Percentiles rank a stretch among this genome's conserved stretches.
These are phyloP conservation scores for Diddensiella santjacobensis DNA, from an alignment of 805 yeast genomes.

Conservation along the genomic window DNA sequence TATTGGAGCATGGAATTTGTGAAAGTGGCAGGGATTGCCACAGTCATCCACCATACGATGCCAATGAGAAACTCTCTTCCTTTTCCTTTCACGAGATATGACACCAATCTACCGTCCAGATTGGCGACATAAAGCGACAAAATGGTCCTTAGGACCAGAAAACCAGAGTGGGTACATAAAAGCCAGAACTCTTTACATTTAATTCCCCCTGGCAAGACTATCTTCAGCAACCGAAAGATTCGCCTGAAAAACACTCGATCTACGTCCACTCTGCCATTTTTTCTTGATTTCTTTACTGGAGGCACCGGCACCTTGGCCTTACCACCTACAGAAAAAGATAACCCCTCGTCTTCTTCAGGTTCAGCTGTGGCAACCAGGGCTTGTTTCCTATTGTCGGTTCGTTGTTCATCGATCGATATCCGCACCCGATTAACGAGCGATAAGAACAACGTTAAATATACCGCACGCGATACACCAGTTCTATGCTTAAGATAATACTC, in stretches of 20 bases:
- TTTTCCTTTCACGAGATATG: slow-evolving; percentile 68
- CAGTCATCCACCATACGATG: slow-evolving; percentile 69
- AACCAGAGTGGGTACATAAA: slow-evolving; percentile 50
- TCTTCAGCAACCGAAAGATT: slow-evolving; percentile 29
- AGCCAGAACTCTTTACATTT: slow-evolving; percentile 33
- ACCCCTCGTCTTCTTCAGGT: neutral
- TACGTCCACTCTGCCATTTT: slow-evolving; percentile 29
- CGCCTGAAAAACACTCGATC: slow-evolving; percentile 29
- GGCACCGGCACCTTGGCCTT: neutral
- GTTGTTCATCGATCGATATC: slow-evolving; percentile 19
- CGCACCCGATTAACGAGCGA: slow-evolving; percentile 23
- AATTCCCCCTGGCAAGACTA: slow-evolving; percentile 34
- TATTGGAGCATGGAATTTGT: slow-evolving; percentile 62
- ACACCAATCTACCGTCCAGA: slow-evolving; percentile 80
- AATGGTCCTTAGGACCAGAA: slow-evolving; percentile 64
- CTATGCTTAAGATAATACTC: slow-evolving; percentile 21
- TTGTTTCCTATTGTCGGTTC: slow-evolving; percentile 7
- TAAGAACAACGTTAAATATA: slow-evolving; percentile 22
- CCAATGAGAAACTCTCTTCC: slow-evolving; percentile 61
- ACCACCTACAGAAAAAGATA: neutral
- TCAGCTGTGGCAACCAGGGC: neutral
- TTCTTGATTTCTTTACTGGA: slow-evolving; percentile 5
- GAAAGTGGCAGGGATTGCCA: slow-evolving; percentile 83
- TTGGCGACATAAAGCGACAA: slow-evolving; percentile 79
- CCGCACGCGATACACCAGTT: slow-evolving; percentile 19